These are phyloP conservation scores for Kwoniella dendrophila DNA, from an alignment of 768 basidiomycete species.

Conservation along the genomic window DNA sequence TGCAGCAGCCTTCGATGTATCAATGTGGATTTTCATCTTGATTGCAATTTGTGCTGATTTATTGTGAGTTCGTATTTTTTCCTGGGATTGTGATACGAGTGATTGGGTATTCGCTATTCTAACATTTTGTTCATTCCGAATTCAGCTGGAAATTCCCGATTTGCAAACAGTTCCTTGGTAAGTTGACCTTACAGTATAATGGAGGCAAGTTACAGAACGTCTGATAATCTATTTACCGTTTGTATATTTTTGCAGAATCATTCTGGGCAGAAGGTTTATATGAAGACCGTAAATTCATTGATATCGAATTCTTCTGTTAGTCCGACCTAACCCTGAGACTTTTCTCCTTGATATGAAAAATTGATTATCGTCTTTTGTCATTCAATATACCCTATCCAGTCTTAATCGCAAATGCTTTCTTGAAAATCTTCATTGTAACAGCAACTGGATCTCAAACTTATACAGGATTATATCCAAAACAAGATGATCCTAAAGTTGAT, in stretches of 20 bases:
- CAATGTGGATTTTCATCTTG: constrained; percentile 39
- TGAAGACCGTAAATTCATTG: constrained; percentile 15
- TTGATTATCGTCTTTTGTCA: neutral
- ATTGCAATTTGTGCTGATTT: constrained; percentile 39
- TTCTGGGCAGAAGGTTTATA: constrained; percentile 34
- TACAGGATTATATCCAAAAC: constrained; percentile 34
- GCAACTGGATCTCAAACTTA: constrained; percentile 39
- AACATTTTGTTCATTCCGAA: neutral
- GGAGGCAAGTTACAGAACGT: neutral
- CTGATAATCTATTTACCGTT: neutral
- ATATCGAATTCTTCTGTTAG: constrained; percentile 45
- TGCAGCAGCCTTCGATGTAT: constrained; percentile 32
- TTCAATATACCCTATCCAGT: neutral
- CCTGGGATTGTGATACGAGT: neutral
- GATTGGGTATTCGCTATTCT: neutral
- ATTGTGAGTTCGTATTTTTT: constrained; percentile 29
- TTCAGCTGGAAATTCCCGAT: constrained; percentile 20
- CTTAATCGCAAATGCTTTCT: constrained; percentile 36
- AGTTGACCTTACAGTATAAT: neutral
- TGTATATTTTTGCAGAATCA: constrained; percentile 15
- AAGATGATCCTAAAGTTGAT: constrained; percentile 21
- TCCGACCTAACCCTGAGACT: neutral
- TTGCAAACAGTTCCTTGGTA: constrained; percentile 19
- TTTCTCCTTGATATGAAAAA: neutral
- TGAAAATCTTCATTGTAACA: constrained; percentile 47